These are phyloP conservation scores for Kernera saxatilis DNA, from an alignment of 345 rosid species.

Conservation along the genomic window DNA sequence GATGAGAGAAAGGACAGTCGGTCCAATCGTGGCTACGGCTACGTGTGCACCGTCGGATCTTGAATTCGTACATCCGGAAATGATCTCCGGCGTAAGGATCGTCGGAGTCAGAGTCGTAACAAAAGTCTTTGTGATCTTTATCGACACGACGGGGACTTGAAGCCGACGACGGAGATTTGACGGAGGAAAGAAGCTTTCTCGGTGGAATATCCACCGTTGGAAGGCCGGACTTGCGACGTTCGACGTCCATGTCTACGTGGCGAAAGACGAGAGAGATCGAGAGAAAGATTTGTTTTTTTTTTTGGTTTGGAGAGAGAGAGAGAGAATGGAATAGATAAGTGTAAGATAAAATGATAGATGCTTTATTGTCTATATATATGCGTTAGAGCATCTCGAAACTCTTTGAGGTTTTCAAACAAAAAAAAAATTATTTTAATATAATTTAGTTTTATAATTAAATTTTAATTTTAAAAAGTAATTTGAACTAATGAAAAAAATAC, in stretches of 20 bases:
- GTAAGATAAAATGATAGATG: slow-evolving; percentile 1
- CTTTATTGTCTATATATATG: neutral
- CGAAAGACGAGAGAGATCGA: neutral
- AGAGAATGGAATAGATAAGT: slow-evolving; percentile 1
- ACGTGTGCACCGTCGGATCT: slow-evolving; percentile 81
- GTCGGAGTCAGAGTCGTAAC: slow-evolving; percentile 33
- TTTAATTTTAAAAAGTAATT: no score
- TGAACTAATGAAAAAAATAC: no score
- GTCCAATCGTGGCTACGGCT: slow-evolving; percentile 98
- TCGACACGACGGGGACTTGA: slow-evolving; percentile 17
- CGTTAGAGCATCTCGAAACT: no score
- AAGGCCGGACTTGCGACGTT: slow-evolving; percentile 41
- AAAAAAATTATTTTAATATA: no score
- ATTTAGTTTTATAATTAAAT: no score
- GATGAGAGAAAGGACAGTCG: slow-evolving; percentile 88
- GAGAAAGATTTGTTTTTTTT: neutral
- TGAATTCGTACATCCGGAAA: slow-evolving; percentile 90
- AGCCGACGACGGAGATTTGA: neutral
- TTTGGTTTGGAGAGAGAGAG: neutral
- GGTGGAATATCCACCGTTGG: slow-evolving; percentile 56
- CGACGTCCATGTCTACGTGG: slow-evolving; percentile 41
- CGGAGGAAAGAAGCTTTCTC: slow-evolving; percentile 43
- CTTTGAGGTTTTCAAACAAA: no score
- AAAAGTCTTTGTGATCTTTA: slow-evolving; percentile 9
- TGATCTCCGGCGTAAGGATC: slow-evolving; percentile 76